Base-by-base conservation (phyloP, 2,329 filamentous ascomycete genomes). In the Xylaria sp. region DNA sequence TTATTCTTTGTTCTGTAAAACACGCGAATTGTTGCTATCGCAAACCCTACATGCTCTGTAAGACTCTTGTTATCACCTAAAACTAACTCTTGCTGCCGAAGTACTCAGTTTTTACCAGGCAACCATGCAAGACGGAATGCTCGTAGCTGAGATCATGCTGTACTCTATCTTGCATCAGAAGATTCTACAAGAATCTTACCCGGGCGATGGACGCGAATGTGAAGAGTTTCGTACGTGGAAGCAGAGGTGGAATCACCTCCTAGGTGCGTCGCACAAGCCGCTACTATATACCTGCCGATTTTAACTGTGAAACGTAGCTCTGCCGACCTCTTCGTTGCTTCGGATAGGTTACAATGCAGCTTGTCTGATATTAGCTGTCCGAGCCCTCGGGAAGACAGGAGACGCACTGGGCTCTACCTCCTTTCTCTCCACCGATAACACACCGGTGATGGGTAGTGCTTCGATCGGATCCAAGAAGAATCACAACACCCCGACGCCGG, bases 81-180 rank as follows among this genome's bases (percentile, higher is more conserved):
- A 4, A 44, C 53, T 69, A 23, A 71, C 48, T 3, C 40, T 42
- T 44, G 10, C 17, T 57, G 6, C n/a, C 46, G 17, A 20, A 71
- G 69, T 82, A 4, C 77, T 82, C 13, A 81, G 75, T 57, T 82
- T 82, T 63, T 80, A 81, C 54, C 78, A 80, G 53, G 79, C 80
- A 3, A 81, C 81, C 2, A 81, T 82, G 75, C 78, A 80, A 38
- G 81, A 82, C 38, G 78, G 77, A 1, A 81, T 82, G 79, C 72
- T 82, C 0, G 76, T 80, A 9, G 80, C 81, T 1, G 80, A 82
- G 60, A 80, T 81, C 23, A 74, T 77, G 57, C 70, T 82, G 1
- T 82, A 81, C 59, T 77, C 79, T 6, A 72, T 73, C 2, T 70
- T 82, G 1, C 80, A 81, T 49, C 74, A 80, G 38, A 80, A 81